phyloP scores from a whole-genome alignment of 2,329 filamentous ascomycete species.

The Trichothecium roseum region DNA sequence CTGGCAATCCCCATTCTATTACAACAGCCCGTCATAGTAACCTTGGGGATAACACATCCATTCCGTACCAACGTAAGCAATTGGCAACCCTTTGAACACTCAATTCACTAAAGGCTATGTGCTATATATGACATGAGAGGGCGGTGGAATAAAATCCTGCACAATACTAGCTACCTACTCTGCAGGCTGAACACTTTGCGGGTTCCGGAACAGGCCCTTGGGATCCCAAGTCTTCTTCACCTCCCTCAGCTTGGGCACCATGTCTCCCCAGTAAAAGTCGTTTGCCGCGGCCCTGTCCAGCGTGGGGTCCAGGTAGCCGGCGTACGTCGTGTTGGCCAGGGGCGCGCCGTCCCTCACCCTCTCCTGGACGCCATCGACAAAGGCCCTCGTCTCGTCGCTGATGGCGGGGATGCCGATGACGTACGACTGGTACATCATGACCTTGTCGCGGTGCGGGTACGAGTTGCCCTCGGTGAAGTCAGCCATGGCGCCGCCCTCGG shows the following conservation, averaged over 20 bases:
- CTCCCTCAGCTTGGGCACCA: constrained; percentile 32
- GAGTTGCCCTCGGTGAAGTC: constrained; percentile 47
- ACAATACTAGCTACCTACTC: not conserved
- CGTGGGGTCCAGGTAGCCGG: constrained; percentile 50
- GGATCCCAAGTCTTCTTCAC: constrained; percentile 46
- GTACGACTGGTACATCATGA: constrained; percentile 56
- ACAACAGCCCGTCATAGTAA: no score
- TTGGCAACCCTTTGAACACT: no score
- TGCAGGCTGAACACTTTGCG: constrained; percentile 39
- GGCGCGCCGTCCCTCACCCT: constrained; percentile 26
- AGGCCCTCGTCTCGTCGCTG: constrained; percentile 32
- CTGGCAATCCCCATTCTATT: no score
- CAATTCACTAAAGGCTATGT: no score
- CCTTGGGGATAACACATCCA: no score
- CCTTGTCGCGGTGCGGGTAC: constrained; percentile 52
- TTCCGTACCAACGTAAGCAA: no score
- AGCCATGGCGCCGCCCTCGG: constrained; percentile 47
- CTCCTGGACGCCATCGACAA: constrained; percentile 40
- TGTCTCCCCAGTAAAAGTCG: constrained; percentile 43
- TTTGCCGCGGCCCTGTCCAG: constrained; percentile 32
- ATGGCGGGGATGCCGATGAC: constrained; percentile 38
- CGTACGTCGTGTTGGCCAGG: constrained; percentile 40
- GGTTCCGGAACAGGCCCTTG: constrained; percentile 45
- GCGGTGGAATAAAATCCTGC: no score
- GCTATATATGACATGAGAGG: no score